Conservation (phyloP, 2,329 filamentous ascomycete genomes). For the Neurospora sp. region DNA sequence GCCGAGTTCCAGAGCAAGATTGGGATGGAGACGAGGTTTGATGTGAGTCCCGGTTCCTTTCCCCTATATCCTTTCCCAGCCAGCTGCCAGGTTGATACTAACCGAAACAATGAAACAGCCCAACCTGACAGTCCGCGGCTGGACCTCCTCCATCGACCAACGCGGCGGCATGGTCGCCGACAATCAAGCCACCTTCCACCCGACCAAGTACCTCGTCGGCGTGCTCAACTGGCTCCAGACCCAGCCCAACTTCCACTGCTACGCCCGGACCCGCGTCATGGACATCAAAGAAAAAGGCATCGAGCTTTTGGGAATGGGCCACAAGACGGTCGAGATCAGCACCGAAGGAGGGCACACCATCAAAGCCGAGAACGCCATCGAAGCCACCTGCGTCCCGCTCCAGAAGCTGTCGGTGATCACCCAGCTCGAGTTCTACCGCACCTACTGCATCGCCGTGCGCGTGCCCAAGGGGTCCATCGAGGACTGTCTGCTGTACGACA, state of each 20-base stretch:
- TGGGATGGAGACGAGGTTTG: conserved; percentile 32
- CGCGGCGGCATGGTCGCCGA: conserved; percentile 37
- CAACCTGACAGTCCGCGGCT: conserved; percentile 38
- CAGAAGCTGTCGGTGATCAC: conserved; percentile 44
- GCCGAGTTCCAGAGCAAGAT: conserved; percentile 32
- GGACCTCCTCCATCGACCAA: conserved; percentile 40
- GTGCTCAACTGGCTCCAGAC: conserved; percentile 40
- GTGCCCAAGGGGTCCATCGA: conserved; percentile 41
- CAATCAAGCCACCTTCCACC: conserved; percentile 45
- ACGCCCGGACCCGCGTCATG: conserved; percentile 38
- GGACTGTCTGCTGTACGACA: conserved; percentile 47
- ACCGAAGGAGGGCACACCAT: conserved; percentile 38
- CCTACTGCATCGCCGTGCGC: conserved; percentile 47
- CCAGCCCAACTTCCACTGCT: conserved; percentile 44
- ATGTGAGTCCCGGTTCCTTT: conserved; percentile 11
- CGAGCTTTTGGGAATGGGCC: conserved; percentile 32
- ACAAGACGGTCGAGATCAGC: conserved; percentile 34
- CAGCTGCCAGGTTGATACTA: background rate
- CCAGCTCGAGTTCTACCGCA: conserved; percentile 43
- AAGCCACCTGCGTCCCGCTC: conserved; percentile 45
- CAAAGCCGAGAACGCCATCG: conserved; percentile 37
- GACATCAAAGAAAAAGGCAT: conserved; percentile 38
- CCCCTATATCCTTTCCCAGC: background rate
- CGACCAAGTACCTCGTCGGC: conserved; percentile 44
- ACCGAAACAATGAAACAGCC: conserved; percentile 17